Evolutionary conservation across 352 stramenopile species (phyloP).

Genomic region (Phytopythium oedochilum): DNA sequence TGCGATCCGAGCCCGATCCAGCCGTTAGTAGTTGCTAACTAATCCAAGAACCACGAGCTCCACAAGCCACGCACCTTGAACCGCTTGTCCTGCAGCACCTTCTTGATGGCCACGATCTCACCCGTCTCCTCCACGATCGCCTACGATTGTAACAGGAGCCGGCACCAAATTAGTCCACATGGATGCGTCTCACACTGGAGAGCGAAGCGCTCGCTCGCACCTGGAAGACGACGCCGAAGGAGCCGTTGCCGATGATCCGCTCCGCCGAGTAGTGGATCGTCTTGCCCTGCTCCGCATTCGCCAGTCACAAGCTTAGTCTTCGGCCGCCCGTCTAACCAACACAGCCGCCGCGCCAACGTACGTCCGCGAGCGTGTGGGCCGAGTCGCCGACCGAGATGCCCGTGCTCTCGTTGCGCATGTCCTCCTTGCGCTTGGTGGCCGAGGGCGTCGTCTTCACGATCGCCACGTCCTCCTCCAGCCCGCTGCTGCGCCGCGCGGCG

Average conservation of each 20-base stretch:
- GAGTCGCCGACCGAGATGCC: constrained; percentile 82
- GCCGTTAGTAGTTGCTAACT: neutral
- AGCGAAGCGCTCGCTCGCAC: constrained; percentile 16
- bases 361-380: constrained; percentile 72
- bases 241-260: constrained; percentile 99
- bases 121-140: constrained; percentile 95
- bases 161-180: neutral
- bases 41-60: neutral
- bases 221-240: constrained; percentile 99
- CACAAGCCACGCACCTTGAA: constrained; percentile 89
- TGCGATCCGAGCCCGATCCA: constrained; percentile 9
- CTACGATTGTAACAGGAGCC: constrained; percentile 4
- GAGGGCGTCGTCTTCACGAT: constrained; percentile 36
- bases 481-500: neutral
- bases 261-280: constrained; percentile 96
- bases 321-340: neutral
- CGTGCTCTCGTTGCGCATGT: constrained; percentile 83
- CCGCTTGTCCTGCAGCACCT: constrained; percentile 99
- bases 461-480: constrained; percentile 27
- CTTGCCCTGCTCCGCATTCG: constrained; percentile 43
- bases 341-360: constrained; percentile 20
- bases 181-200: too few relatives aligned
- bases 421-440: constrained; percentile 60
- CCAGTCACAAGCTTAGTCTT: neutral
- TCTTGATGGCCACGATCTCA: constrained; percentile 99